phyloP scores from a whole-genome alignment of 1,284 basidiomycete species.

The Apiotrichum montevideense region DNA sequence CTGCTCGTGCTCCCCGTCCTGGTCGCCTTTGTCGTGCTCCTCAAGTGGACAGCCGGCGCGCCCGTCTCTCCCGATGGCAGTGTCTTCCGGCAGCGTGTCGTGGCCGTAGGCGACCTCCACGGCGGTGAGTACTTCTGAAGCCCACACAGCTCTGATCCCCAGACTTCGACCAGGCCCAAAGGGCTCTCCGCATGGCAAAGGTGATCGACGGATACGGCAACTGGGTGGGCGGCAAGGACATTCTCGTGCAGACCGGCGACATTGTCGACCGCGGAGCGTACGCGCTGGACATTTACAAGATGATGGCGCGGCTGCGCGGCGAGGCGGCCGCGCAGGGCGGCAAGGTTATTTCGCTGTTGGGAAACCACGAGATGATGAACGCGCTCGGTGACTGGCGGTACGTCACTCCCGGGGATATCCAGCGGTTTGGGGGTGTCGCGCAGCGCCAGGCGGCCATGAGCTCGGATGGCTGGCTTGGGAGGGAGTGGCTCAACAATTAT shows the following conservation, averaged over 20 bases:
- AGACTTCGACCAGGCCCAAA: slow-evolving; percentile 61
- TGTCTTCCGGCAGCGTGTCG: slow-evolving; percentile 41
- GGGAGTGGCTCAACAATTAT: slow-evolving; percentile 80
- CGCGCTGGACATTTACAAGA: slow-evolving; percentile 70
- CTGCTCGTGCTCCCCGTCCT: no score
- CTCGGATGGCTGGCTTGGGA: slow-evolving; percentile 68
- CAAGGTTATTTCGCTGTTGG: slow-evolving; percentile 66
- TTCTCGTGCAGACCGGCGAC: slow-evolving; percentile 87
- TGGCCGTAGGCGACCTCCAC: slow-evolving; percentile 76
- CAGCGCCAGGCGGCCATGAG: slow-evolving; percentile 63
- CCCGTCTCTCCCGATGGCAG: not conserved
- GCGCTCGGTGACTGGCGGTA: slow-evolving; percentile 87
- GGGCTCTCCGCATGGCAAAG: slow-evolving; percentile 68
- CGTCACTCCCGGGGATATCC: slow-evolving; percentile 69
- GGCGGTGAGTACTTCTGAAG: slow-evolving; percentile 49
- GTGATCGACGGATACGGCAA: slow-evolving; percentile 61
- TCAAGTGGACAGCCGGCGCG: no score
- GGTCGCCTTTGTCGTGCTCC: no score
- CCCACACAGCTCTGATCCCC: not conserved
- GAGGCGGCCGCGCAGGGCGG: slow-evolving; percentile 67
- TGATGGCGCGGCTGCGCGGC: slow-evolving; percentile 73
- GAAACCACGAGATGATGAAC: slow-evolving; percentile 70
- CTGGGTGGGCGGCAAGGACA: slow-evolving; percentile 72
- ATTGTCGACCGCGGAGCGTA: slow-evolving; percentile 87
- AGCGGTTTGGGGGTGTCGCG: slow-evolving; percentile 66